These are phyloP conservation scores for Phytophthora ramorum DNA, from an alignment of 352 stramenopile genomes.

Conservation along the genomic window DNA sequence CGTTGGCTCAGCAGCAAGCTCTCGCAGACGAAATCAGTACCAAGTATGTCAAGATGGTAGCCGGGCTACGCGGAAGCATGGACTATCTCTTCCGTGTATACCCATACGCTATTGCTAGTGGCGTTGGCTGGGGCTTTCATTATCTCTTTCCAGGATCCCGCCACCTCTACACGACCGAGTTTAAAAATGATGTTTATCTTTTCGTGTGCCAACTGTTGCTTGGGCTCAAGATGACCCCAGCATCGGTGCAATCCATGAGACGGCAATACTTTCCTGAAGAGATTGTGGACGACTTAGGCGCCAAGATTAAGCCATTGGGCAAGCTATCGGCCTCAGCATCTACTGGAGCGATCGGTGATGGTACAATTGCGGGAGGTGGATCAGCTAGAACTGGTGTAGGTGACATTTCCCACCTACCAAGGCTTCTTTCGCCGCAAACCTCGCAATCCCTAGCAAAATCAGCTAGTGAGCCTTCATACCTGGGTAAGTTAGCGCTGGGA, in stretches of 20 bases:
- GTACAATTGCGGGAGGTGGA: constrained; percentile 1
- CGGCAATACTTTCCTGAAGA: constrained; percentile 81
- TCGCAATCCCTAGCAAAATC: constrained; percentile 43
- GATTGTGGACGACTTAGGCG: constrained; percentile 57
- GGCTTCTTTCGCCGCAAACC: constrained; percentile 39
- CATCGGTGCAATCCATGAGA: constrained; percentile 74
- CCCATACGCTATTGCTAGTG: constrained; percentile 83
- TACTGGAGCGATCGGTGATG: constrained; percentile 15
- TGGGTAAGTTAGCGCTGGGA: constrained; percentile 51
- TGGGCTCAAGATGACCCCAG: constrained; percentile 66
- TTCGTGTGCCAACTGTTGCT: constrained; percentile 80
- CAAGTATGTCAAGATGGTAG: constrained; percentile 86
- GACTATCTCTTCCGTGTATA: constrained; percentile 92
- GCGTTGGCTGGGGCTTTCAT: constrained; percentile 85
- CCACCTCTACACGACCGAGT: constrained; percentile 82
- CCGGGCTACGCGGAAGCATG: constrained; percentile 68
- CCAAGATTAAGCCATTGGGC: constrained; percentile 43
- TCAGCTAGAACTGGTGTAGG: constrained; percentile 14
- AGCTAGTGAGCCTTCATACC: constrained; percentile 57
- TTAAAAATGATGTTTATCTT: constrained; percentile 85
- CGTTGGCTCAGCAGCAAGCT: constrained; percentile 60
- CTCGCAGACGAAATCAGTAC: constrained; percentile 75
- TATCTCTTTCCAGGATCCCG: constrained; percentile 90
- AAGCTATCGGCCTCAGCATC: constrained; percentile 31
- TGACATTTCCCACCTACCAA: constrained; percentile 30